Evolutionary conservation across 192 early-diverging fungal genomes (phyloP), one percentile per base, ranked within the genome.

Genomic region (Coemansia sp.): DNA sequence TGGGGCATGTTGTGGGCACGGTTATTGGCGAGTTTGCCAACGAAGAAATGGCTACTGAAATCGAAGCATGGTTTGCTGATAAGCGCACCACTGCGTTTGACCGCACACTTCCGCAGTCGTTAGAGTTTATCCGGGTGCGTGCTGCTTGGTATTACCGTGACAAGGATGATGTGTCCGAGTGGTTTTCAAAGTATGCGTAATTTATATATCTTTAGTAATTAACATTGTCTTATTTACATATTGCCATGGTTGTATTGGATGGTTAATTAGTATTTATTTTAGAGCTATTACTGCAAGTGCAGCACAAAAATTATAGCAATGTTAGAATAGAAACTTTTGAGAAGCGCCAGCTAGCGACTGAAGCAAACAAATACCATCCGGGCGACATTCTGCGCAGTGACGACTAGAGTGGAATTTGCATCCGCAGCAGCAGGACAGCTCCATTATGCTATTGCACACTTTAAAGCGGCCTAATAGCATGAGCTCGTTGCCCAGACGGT

Each of bases 91-190:
- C 74, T 24, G 75, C 68, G 14, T 75, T 83, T 57, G 75, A 85
- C 61, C 69, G 83, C 14, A 79, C 87, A 9, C 80, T 92, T 57
- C 84, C 83, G 29, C 91, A 92, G 81, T 84, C 84, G 43, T 65
- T 92, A 11, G 90, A 92, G 74, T 80, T 76, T 51, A 81, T 87
- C 24, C 82, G 85, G 12, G 76, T 84, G 19, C 84, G 86, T 62
- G 67, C 74, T 16, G 71, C 66, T 10, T 77, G 74, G 80, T 60
- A 64, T 16, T 38, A 52, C 8, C 80, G 80, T 52, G 80, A 82
- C 59, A 18, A 52, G 16, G 57, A 64, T 13, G 69, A 68, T 16
- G 69, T 81, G 3, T 12, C 18, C 37, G 6, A 65, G 35, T 81
- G 78, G 78, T 69, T 75, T 39, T 35, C 32, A 35, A 35, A 35